Base-by-base conservation (phyloP, 257 asterid species). In the Ehretia macrophylla region DNA sequence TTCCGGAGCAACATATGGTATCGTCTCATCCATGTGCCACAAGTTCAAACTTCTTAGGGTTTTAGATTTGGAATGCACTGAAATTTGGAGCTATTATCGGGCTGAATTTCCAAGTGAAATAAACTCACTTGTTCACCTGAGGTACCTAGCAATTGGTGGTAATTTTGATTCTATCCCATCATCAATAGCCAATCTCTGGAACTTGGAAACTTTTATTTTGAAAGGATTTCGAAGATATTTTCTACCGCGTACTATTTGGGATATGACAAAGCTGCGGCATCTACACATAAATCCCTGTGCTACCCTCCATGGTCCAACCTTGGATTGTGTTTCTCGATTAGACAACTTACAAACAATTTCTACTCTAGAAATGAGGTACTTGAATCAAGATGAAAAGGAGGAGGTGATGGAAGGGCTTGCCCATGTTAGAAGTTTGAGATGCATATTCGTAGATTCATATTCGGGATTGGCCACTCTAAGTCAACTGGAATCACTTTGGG, bases 161-260 rank as follows among this genome's bases (percentile, higher is more conserved):
- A 32, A 39, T 23, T 8, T 47, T 22, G 20, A n/a, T 4, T 9
- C 32, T 38, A 22, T 59, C 11, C 37, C 65, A 22, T 13, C 42
- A 11, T 32, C 67, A 20, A 49, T 58, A 50, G 18, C 53, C 47
- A 49, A 66, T 3, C 53, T 65, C 38, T 12, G 49, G 49, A 58
- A 59, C 37, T 54, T 66, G 0, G 60, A 66, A 32, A 66, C 65
- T 14, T 18, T 66, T 35, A 8, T 66, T 22, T 38, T 66, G 11
- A 37, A 32, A 16, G 58, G 63, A 37, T n/a, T 19, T 10, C 17
- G 20, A 38, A 59, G n/a, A n/a, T n/a, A 57, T 9, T 11, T 10
- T 19, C 19, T 67, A 18, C 72, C 72, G 0, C 13, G 18, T 1
- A 46, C 71, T 11, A 23, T 59, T 23, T 59, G 45, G 60, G 17